phyloP scores from a whole-genome alignment of 192 early-diverging fungal genomes.

The Umbelopsis isabellina region DNA sequence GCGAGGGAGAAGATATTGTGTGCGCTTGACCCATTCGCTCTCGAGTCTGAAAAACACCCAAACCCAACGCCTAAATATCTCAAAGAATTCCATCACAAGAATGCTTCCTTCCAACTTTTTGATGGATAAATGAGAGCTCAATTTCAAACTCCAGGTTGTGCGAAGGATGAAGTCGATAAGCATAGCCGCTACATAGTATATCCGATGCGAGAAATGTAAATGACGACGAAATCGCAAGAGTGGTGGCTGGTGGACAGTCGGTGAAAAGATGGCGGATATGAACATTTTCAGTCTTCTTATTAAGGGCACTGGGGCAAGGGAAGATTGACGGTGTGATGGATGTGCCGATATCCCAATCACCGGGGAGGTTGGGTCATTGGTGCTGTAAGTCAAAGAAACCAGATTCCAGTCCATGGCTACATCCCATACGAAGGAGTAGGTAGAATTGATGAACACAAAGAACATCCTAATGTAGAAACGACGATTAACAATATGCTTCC shows the following conservation, averaged over 20 bases:
- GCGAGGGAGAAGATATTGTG: slow-evolving; percentile 22
- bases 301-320: not conserved
- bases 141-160: slow-evolving; percentile 84
- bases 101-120: slow-evolving; percentile 70
- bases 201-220: slow-evolving; percentile 64
- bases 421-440: slow-evolving; percentile 97
- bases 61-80: slow-evolving; percentile 87
- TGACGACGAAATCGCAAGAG: slow-evolving; percentile 59
- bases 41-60: slow-evolving; percentile 96
- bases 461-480: slow-evolving; percentile 49
- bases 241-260: slow-evolving; percentile 18
- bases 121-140: slow-evolving; percentile 63
- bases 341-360: not conserved
- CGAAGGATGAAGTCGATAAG: slow-evolving; percentile 79
- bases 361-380: not conserved
- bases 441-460: slow-evolving; percentile 80
- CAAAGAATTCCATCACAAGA: slow-evolving; percentile 77
- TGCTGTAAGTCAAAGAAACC: slow-evolving; percentile 25
- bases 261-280: slow-evolving; percentile 9
- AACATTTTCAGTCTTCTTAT: not conserved
- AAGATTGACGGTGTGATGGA: slow-evolving; percentile 15
- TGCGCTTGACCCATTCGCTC: slow-evolving; percentile 67
- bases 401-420: slow-evolving; percentile 91
- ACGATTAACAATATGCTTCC: not conserved
- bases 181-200: slow-evolving; percentile 82